These are phyloP conservation scores for Russula virescens DNA, from an alignment of 768 basidiomycete species.

Conservation along the genomic window DNA sequence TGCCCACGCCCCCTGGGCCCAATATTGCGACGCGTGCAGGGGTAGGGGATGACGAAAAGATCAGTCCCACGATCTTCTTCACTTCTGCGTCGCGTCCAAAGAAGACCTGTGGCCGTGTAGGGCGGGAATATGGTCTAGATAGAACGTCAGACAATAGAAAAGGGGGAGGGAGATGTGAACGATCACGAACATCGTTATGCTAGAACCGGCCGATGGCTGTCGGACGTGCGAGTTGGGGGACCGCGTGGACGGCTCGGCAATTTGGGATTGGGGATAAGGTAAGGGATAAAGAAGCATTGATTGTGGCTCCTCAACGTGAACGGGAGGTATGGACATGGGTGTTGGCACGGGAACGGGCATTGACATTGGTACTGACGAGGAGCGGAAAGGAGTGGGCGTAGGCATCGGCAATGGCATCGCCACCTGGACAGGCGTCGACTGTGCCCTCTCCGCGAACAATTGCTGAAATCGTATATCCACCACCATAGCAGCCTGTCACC, in stretches of 20 bases:
- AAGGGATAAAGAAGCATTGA: neutral
- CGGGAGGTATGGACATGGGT: neutral
- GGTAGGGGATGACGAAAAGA: neutral
- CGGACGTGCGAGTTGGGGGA: neutral
- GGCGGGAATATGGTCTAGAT: constrained; percentile 9
- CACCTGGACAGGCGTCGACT: neutral
- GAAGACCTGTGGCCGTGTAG: constrained; percentile 13
- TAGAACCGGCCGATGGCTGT: neutral
- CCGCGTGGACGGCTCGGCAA: neutral
- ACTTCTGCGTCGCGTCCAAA: constrained; percentile 20
- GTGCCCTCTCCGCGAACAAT: constrained; percentile 4
- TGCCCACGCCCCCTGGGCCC: constrained; percentile 37
- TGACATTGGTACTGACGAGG: neutral
- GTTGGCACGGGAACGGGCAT: neutral
- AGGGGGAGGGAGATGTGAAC: neutral
- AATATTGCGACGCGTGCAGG: constrained; percentile 24
- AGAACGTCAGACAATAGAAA: neutral
- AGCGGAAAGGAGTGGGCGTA: neutral
- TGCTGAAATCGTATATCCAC: constrained; percentile 15
- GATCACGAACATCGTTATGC: constrained; percentile 4
- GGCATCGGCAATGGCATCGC: no score
- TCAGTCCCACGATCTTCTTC: constrained; percentile 3
- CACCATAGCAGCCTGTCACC: constrained; percentile 8
- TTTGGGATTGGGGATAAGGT: neutral
- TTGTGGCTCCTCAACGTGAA: neutral